These are phyloP conservation scores for Boletus edulis DNA, from an alignment of 768 basidiomycete genomes.

Conservation along the genomic window DNA sequence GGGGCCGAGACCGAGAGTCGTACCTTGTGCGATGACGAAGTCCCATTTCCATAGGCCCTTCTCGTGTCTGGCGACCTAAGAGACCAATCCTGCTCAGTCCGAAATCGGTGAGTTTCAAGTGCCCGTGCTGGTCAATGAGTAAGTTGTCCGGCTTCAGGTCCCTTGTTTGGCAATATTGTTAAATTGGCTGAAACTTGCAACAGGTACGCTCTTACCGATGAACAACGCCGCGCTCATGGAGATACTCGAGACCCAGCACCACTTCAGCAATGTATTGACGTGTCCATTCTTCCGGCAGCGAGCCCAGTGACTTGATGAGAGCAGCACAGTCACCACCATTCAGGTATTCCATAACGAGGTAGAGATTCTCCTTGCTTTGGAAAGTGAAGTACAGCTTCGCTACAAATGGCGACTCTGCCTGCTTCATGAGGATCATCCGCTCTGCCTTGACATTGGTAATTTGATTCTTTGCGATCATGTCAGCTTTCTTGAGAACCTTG, in stretches of 20 bases:
- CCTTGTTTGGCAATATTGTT: constrained; percentile 41
- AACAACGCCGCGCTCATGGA: constrained; percentile 93
- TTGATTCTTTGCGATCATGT: constrained; percentile 99
- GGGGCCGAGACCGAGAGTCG: constrained; percentile 74
- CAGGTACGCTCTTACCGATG: constrained; percentile 71
- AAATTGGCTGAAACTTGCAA: not conserved
- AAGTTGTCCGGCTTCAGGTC: constrained; percentile 98
- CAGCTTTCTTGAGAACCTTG: constrained; percentile 99
- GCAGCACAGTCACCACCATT: constrained; percentile 98
- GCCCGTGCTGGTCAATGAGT: constrained; percentile 94
- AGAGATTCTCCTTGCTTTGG: constrained; percentile 98
- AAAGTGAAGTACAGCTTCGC: constrained; percentile 98
- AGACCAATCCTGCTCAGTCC: constrained; percentile 96
- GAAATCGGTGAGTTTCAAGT: constrained; percentile 97
- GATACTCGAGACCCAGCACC: constrained; percentile 89
- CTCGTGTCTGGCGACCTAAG: constrained; percentile 92
- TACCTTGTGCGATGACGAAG: constrained; percentile 53
- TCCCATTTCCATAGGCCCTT: constrained; percentile 45
- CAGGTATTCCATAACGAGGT: constrained; percentile 99
- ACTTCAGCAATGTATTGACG: constrained; percentile 96
- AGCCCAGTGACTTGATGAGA: constrained; percentile 93
- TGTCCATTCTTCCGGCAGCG: constrained; percentile 94
- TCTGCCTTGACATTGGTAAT: constrained; percentile 99
- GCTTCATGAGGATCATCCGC: constrained; percentile 99
- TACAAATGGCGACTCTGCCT: constrained; percentile 97